Base-by-base conservation (phyloP, 1,284 basidiomycete genomes). In the Malassezia pachydermatis region DNA sequence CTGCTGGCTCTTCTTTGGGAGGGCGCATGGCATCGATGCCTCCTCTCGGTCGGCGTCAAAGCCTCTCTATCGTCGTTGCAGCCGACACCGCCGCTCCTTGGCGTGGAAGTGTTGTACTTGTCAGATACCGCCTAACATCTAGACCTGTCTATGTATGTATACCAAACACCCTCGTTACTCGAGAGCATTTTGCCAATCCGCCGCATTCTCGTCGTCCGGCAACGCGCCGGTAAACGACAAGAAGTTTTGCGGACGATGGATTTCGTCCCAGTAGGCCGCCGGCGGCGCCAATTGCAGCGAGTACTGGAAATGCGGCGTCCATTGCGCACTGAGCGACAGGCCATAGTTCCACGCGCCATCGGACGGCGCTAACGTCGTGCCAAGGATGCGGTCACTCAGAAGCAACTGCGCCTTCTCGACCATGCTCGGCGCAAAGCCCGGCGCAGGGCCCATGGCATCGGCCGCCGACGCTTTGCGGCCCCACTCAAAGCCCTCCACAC, bases 401-500 rank as follows among this genome's bases (percentile, higher is more conserved):
- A 98, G 76, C 33, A 98, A 77, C 73, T 99, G 94, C 22, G 94
- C 89, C 27, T 88, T 82, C 72, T 94, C 90, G 2, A 89, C 90
- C 92, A 96, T 96, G 4, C 63, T 59, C 22, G 89, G 84, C 72
- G 92, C 95, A 78, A 92, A 98, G 35, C 89, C 88, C 74, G 81
- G 61, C n/a, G 55, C 52, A 17, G 50, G 41, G 28, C 48, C 66
- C 9, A 71, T 48, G 38, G 62, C 77, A 61, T 87, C 87, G 39
- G 83, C 79, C n/a, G 84, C 84, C 36, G 79, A 84, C 8, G 62
- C 64, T 77, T 96, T 96, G 58, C 94, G 78, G 35, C 92, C 92
- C 92, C 92, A 98, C 72, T 99, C 94, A 72, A 98, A 98, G 14
- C 94, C 94, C 44, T 83, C 79, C 3, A 90, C 83, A 8, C 84